phyloP scores from a whole-genome alignment of 345 rosid species.

The Dipteronia dyeriana region DNA sequence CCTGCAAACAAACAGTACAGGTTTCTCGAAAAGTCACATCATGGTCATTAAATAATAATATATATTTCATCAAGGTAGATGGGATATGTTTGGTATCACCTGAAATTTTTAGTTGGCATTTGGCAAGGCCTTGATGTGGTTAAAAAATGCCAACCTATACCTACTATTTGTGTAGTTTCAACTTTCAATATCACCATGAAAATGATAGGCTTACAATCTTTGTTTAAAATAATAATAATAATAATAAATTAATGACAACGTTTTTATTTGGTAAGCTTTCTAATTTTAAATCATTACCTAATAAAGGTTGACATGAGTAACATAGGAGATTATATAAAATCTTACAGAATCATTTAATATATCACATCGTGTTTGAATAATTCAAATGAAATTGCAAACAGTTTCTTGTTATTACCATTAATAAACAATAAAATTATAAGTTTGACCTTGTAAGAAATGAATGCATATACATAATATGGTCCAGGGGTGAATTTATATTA shows the following conservation, averaged over 20 bases:
- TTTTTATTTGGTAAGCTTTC: background rate
- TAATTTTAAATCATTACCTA: background rate
- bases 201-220: background rate
- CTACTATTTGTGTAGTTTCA: constrained; percentile 4
- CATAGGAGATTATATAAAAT: background rate
- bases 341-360: background rate
- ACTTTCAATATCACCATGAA: background rate
- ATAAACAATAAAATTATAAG: too few relatives aligned
- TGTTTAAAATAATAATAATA: too few relatives aligned
- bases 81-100: constrained; percentile 29
- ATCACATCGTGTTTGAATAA: too few relatives aligned
- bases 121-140: background rate
- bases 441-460: too few relatives aligned
- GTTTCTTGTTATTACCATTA: too few relatives aligned
- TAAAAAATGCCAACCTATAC: constrained; percentile 21
- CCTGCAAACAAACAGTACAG: background rate
- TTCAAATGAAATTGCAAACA: too few relatives aligned
- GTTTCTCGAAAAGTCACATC: constrained; percentile 7
- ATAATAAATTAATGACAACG: background rate
- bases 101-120: constrained; percentile 26
- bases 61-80: constrained; percentile 13
- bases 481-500: too few relatives aligned
- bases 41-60: background rate
- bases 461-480: too few relatives aligned
- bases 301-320: background rate